Evolutionary conservation across 192 early-diverging fungal genomes (phyloP), one percentile per base, ranked within the genome.

Genomic region (Coemansia sp.): DNA sequence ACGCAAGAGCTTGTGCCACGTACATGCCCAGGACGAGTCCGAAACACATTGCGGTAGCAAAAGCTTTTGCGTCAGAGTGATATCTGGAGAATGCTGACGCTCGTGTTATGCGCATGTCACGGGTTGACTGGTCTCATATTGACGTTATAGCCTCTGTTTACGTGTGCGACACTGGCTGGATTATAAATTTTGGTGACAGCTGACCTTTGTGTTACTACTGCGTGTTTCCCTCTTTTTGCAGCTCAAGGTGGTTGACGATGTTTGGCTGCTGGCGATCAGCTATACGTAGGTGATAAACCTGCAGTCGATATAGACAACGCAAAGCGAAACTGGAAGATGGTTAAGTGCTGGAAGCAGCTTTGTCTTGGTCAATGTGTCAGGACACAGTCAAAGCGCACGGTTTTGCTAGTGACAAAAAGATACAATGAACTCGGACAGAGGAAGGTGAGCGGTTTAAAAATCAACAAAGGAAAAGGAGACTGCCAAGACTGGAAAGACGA

Each of bases 91-190:
- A 7, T 32, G 32, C 32, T 32, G 32, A 7, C 41, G 41, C 2
- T 43, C 15, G 41, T n/a, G 21, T 25, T 22, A 53, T 53, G 51
- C 51, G 51, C 51, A 53, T 53, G 22, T 53, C 21, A 21, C 8
- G 21, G 24, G 21, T 11, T 53, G 51, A 53, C 51, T 53, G 51
- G 51, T 21, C 21, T 22, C 50, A n/a, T 43, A n/a, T 43, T 43
- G 41, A 43, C 41, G 12, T 15, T 11, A 11, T 43, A 3, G 9
- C 17, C 7, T 21, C 7, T 50, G 49, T 50, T n/a, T 50, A 50
- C 49, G 51, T 22, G 23, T 53, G 51, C 23, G 51, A 21, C 21
- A 53, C 21, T 24, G 10, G 51, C 51, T 53, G 21, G 23, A 53
- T 23, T 53, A 22, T 1, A 14, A 53, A 53, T 12, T 27, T 22